phyloP scores from a whole-genome alignment of 805 yeast species.

The Ogataea thermomethanolica region DNA sequence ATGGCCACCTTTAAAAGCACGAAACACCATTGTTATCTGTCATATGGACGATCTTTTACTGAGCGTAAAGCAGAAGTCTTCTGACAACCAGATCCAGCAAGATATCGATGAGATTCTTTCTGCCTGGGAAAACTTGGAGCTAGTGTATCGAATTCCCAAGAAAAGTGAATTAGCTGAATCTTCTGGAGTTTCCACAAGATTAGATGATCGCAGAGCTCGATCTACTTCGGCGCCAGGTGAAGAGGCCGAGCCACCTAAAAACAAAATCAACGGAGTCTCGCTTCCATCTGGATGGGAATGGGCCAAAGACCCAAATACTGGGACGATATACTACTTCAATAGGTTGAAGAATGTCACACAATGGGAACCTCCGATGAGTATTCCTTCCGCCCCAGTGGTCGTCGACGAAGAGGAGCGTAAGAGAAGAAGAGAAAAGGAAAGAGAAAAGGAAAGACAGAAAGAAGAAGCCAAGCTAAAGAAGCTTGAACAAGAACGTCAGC shows the following conservation, averaged over 20 bases:
- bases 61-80: conserved; percentile 33
- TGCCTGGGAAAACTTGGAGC: conserved; percentile 70
- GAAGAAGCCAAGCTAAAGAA: conserved; percentile 29
- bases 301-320: conserved; percentile 45
- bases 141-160: conserved; percentile 85
- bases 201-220: conserved; percentile 27
- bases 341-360: conserved; percentile 43
- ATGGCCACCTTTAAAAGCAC: conserved; percentile 69
- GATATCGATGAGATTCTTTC: conserved; percentile 47
- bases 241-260: conserved; percentile 9
- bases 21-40: conserved; percentile 71
- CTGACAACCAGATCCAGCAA: conserved; percentile 27
- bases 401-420: conserved; percentile 23
- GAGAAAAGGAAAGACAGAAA: conserved; percentile 25
- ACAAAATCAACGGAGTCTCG: conserved; percentile 28
- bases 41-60: conserved; percentile 64
- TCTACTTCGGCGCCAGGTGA: conserved; percentile 7
- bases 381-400: conserved; percentile 18
- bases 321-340: conserved; percentile 53
- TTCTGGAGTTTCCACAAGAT: conserved; percentile 4
- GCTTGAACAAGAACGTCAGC: conserved; percentile 35
- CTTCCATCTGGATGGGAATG: conserved; percentile 68
- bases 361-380: conserved; percentile 56
- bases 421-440: conserved; percentile 11
- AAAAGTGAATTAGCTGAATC: conserved; percentile 31